Percentiles rank a stretch among this genome's conserved stretches.
These are phyloP conservation scores for Microsporum ferrugineum DNA, from an alignment of 2,329 filamentous ascomycete genomes.

Conservation along the genomic window DNA sequence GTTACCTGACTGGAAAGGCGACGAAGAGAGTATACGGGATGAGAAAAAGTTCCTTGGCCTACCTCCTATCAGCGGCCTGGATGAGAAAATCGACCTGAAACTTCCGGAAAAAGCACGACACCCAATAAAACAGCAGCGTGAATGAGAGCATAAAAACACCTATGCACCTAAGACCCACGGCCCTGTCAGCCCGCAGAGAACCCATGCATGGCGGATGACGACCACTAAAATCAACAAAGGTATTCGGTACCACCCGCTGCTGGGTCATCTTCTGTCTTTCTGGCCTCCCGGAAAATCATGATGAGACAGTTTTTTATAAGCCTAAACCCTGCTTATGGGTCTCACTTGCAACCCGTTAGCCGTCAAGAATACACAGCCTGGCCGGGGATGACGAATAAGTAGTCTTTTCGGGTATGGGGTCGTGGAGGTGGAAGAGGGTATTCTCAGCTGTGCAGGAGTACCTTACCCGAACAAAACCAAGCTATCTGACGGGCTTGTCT, in stretches of 20 bases:
- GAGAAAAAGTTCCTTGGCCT: not conserved
- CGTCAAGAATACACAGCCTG: not conserved
- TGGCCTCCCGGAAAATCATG: not conserved
- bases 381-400: not conserved
- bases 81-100: not conserved
- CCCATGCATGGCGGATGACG: not conserved
- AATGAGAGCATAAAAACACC: not conserved
- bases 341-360: not conserved
- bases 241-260: not conserved
- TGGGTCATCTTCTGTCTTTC: not conserved
- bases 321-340: not conserved
- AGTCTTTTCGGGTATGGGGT: not conserved
- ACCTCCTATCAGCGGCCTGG: not conserved
- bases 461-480: not conserved
- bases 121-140: not conserved
- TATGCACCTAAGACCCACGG: not conserved
- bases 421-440: not conserved
- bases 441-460: not conserved
- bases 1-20: not conserved
- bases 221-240: not conserved
- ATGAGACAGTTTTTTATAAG: not conserved
- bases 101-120: not conserved
- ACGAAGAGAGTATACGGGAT: not conserved
- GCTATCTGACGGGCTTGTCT: not conserved
- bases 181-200: not conserved